Evolutionary conservation across 495 filamentous ascomycete species (phyloP), one percentile per base, ranked within the genome.

Genomic region (Elaphomyces granulatus): DNA sequence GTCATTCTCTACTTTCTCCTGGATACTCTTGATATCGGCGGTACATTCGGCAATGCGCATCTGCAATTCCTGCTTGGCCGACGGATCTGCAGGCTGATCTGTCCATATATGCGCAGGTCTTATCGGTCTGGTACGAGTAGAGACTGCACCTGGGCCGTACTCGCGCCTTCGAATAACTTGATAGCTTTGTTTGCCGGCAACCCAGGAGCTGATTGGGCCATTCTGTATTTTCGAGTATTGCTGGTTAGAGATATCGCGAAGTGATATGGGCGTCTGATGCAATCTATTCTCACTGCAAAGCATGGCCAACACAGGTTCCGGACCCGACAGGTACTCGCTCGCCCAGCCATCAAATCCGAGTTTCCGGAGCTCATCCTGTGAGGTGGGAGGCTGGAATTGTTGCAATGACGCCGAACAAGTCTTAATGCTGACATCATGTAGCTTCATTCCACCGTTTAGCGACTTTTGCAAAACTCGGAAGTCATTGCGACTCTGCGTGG

Each of bases 291-390:
- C 77, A 17, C 68, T 67, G 50, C 83, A 94, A 20, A 99, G 70
- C 79, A 92, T 86, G 16, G 83, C 76, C 20, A 95, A 59, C 2
- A 99, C 83, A 3, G 84, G 75, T 12, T 82, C 81, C 1, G 90
- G 90, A 0, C 87, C 90, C 17, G 72, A 67, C 8, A 99, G 51
- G 40, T 66, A 83, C 47, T 95, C 79, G 2, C 79, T 63, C 3
- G 81, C 75, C 67, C 80, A 94, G 8, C 76, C 75, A 41, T 90
- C 80, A 36, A 96, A 77, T 1, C 87, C 88, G 36, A 75, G 61
- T 2, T 44, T 38, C 20, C 49, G 49, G 38, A 86, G 51, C 37
- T 82, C 64, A 7, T 78, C 66, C 12, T 56, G 41, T 8, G 66
- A 51, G n/a, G 81, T 42, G 2, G 71, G 67, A n/a, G 74, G 50